Evolutionary conservation across 2,329 filamentous ascomycete genomes (phyloP).

Genomic region (Ophiostoma sp.): DNA sequence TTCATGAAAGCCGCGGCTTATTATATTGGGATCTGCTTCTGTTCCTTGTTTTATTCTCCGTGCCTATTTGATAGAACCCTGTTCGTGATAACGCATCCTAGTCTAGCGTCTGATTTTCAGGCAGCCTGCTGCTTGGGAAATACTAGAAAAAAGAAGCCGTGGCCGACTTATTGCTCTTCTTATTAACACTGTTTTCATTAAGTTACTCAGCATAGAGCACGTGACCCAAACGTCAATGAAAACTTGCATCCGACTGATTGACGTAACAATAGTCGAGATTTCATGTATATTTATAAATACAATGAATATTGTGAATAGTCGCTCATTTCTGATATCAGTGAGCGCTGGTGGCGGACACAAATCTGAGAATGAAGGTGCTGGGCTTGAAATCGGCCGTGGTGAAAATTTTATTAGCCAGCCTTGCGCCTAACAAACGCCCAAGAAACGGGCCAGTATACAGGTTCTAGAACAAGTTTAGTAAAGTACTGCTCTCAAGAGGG

Average conservation of each 20-base stretch:
- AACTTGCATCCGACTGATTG: background rate
- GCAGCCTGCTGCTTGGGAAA: no score
- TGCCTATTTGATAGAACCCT: background rate
- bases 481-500: background rate
- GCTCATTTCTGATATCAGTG: background rate
- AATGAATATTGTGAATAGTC: background rate
- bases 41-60: slow-evolving; percentile 8
- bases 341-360: background rate
- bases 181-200: background rate
- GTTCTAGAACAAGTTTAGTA: background rate
- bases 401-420: slow-evolving; percentile 11
- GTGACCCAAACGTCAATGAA: background rate
- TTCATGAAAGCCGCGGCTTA: slow-evolving; percentile 10
- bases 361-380: background rate
- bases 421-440: background rate
- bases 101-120: background rate
- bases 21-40: slow-evolving; percentile 2
- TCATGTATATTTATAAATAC: background rate
- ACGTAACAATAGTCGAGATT: background rate
- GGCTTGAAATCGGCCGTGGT: background rate
- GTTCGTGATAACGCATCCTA: background rate
- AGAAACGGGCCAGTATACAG: background rate
- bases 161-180: background rate
- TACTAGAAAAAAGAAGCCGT: no score
- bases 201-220: background rate